Percentiles rank a stretch among this genome's conserved stretches.
phyloP scores from a whole-genome alignment of 2,329 filamentous ascomycete species.

The Cladosporium colombiae region DNA sequence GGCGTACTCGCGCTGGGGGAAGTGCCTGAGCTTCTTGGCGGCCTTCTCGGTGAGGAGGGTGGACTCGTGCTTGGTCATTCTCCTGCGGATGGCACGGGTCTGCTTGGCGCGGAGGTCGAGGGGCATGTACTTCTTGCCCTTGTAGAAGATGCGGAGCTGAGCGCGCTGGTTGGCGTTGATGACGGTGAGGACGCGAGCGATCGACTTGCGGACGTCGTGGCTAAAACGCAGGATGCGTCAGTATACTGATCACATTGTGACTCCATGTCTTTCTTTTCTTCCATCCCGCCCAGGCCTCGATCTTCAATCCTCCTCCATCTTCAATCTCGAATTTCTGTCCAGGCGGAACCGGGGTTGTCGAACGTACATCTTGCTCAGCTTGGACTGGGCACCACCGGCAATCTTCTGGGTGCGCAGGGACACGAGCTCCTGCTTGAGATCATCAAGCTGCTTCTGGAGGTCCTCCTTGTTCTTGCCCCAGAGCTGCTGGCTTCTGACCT shows the following conservation, averaged over 20 bases:
- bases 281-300: neutral
- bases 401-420: constrained; percentile 99
- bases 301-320: constrained; percentile 22
- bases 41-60: constrained; percentile 85
- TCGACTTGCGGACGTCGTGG: constrained; percentile 99
- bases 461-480: constrained; percentile 99
- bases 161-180: constrained; percentile 99
- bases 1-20: constrained; percentile 98
- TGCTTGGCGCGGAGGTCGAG: constrained; percentile 98
- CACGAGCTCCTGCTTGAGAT: constrained; percentile 94
- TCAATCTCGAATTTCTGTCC: constrained; percentile 8
- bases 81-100: constrained; percentile 96
- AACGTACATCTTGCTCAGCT: constrained; percentile 94
- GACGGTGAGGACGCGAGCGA: constrained; percentile 97
- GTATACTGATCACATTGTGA: constrained; percentile 21
- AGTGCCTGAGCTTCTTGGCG: constrained; percentile 94
- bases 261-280: constrained; percentile 16
- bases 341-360: constrained; percentile 11
- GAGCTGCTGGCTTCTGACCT: constrained; percentile 94
- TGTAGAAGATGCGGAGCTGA: constrained; percentile 98
- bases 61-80: constrained; percentile 89
- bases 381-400: constrained; percentile 83
- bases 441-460: constrained; percentile 88
- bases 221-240: constrained; percentile 50
- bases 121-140: constrained; percentile 99